Evolutionary conservation across 176 grass and related monocot species (phyloP), one percentile per base, ranked within the genome.

Genomic region (Pontederia crassipes): DNA sequence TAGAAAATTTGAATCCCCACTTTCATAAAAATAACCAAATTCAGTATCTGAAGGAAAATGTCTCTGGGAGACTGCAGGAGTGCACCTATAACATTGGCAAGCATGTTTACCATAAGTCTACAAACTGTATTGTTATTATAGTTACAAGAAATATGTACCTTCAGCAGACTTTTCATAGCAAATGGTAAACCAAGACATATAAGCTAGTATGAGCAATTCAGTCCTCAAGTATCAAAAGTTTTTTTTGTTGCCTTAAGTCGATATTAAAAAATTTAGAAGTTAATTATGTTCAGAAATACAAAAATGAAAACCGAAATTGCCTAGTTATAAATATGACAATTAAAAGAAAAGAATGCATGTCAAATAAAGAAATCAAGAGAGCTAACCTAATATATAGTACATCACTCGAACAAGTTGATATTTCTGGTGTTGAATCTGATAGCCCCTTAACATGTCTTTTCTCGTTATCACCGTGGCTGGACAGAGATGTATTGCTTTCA

Each of bases 1-100:
- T n/a, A 72, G 57, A 60, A 72, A 72, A 72, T 72, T 72, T 40
- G 69, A 72, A 17, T 72, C 46, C 26, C 56, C 46, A 45, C 46
- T 26, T 72, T 72, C 48, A 61, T 53, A 60, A 8, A 60, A 61
- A 17, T 53, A 61, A 51, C 46, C 51, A 9, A 15, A 48, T 51
- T 7, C 57, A 61, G 10, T 20, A 72, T 72, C 57, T 18, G 46
- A 14, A 49, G 61, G 60, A 52, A 60, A 15, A 46, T 61, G 46
- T 28, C 46, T 58, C 6, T 10, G 14, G 52, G 57, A 61, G 56
- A 20, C 9, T 48, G 27, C 52, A 11, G 69, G 48, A 52, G 15
- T 61, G 57, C 35, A 11, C 57, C 69, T 72, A 60, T 13, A 51
- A 17, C 2, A 65, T 51, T 27, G 8, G 11, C 14, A 61, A 17